These are phyloP conservation scores for Pyronema omphalodes DNA, from an alignment of 495 filamentous ascomycete species.

Conservation along the genomic window DNA sequence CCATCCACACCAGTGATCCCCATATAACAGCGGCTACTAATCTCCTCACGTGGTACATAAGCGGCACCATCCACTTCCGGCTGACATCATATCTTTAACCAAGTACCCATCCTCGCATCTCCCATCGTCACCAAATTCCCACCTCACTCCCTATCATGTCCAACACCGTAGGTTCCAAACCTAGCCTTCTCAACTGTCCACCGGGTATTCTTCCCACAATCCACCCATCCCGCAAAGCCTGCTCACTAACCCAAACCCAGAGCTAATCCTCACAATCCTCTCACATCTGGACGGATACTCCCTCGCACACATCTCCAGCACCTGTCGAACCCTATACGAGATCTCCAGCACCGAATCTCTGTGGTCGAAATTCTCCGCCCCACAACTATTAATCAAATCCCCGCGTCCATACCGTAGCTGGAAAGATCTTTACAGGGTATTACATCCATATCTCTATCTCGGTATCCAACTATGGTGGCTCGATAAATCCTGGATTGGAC, in stretches of 20 bases:
- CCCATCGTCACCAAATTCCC: no score
- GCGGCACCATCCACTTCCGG: no score
- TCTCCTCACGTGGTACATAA: no score
- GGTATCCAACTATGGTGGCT: slow-evolving; percentile 72
- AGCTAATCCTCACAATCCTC: slow-evolving; percentile 33
- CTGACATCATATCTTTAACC: no score
- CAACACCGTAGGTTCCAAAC: no score
- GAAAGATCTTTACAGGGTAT: slow-evolving; percentile 48
- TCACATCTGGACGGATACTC: slow-evolving; percentile 30
- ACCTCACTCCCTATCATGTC: no score
- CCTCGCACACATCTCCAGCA: slow-evolving; percentile 29
- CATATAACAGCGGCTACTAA: no score
- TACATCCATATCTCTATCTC: slow-evolving; percentile 74
- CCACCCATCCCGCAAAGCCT: slow-evolving; percentile 25
- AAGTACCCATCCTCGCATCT: no score
- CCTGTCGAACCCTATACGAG: slow-evolving; percentile 29
- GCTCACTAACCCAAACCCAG: slow-evolving; percentile 10
- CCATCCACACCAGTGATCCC: no score
- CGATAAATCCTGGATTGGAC: slow-evolving; percentile 49
- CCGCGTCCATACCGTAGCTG: slow-evolving; percentile 42
- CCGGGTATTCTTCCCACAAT: not conserved
- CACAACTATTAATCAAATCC: slow-evolving; percentile 28
- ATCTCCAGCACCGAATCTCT: slow-evolving; percentile 32
- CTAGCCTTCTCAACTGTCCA: no score
- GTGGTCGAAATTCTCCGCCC: slow-evolving; percentile 34